Evolutionary conservation across 768 basidiomycete species (phyloP).

Genomic region (Phaeotremella skinneri): DNA sequence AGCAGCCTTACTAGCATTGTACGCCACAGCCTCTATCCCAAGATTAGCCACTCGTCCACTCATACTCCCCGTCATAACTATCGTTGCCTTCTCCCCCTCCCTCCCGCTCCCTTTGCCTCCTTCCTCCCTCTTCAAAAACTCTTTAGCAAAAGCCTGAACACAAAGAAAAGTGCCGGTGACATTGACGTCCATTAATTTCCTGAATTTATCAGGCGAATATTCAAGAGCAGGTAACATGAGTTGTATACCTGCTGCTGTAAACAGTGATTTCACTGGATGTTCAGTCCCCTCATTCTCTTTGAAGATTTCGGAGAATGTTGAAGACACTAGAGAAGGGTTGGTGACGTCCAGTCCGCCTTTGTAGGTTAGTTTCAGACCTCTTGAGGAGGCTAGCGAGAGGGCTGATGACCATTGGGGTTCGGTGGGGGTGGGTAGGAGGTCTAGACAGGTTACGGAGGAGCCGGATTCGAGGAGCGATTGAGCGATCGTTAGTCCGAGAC

Average conservation of each 20-base stretch:
- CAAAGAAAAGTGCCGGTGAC: constrained; percentile 28
- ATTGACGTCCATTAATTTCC: constrained; percentile 42
- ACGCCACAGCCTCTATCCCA: constrained; percentile 34
- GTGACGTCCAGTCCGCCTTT: constrained; percentile 25
- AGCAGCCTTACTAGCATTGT: constrained; percentile 51
- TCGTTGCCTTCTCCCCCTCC: constrained; percentile 22
- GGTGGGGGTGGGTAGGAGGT: constrained; percentile 35
- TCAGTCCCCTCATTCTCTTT: neutral
- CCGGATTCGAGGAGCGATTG: constrained; percentile 40
- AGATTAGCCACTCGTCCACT: constrained; percentile 35
- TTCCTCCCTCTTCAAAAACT: constrained; percentile 14
- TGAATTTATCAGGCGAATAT: constrained; percentile 24
- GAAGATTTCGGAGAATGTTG: constrained; percentile 10
- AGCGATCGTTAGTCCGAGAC: constrained; percentile 44
- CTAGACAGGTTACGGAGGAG: constrained; percentile 33
- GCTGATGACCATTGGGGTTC: constrained; percentile 30
- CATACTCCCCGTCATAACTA: constrained; percentile 43
- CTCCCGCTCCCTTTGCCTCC: neutral
- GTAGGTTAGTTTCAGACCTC: constrained; percentile 21
- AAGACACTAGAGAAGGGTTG: constrained; percentile 12
- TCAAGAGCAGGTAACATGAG: constrained; percentile 28
- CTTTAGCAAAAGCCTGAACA: constrained; percentile 28
- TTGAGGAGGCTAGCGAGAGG: constrained; percentile 9
- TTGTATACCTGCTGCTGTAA: constrained; percentile 33
- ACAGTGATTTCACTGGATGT: constrained; percentile 21